Evolutionary conservation across 768 basidiomycete species (phyloP).

Genomic region (Suillus luteus): DNA sequence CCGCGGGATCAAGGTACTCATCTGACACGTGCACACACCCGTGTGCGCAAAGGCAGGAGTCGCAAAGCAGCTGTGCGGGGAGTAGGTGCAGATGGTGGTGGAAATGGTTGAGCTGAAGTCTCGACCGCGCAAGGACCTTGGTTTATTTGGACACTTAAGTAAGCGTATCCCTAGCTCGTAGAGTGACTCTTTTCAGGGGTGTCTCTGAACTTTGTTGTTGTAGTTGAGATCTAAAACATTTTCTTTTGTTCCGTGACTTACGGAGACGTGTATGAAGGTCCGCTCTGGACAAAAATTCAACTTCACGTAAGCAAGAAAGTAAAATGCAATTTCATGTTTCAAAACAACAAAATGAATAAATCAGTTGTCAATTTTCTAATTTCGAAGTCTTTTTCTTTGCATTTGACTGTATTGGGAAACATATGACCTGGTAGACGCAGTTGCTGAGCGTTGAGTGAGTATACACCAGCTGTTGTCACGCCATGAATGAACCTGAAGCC

Average conservation of each 20-base stretch:
- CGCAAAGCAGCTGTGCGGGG: constrained; percentile 37
- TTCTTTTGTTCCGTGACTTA: not conserved
- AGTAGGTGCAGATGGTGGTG: constrained; percentile 27
- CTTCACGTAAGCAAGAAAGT: too few species aligned
- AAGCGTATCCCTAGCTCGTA: not conserved
- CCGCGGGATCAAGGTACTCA: constrained; percentile 20
- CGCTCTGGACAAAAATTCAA: too few species aligned
- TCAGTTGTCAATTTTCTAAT: not conserved
- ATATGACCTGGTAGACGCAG: not conserved
- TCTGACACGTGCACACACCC: constrained; percentile 15
- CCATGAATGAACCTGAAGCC: too few species aligned
- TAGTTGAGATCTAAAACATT: not conserved
- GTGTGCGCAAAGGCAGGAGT: constrained; percentile 36
- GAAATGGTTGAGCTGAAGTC: not conserved
- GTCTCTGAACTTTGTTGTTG: not conserved
- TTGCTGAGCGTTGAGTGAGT: too few species aligned
- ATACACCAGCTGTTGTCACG: too few species aligned
- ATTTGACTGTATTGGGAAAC: not conserved
- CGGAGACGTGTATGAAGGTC: not conserved
- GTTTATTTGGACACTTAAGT: not conserved
- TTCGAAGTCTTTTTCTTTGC: not conserved
- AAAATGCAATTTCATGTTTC: not conserved
- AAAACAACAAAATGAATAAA: not conserved
- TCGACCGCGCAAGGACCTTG: not conserved
- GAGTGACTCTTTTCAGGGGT: not conserved